Base-by-base conservation (phyloP, 805 yeast genomes). In the Yamadazyma nakazawae region DNA sequence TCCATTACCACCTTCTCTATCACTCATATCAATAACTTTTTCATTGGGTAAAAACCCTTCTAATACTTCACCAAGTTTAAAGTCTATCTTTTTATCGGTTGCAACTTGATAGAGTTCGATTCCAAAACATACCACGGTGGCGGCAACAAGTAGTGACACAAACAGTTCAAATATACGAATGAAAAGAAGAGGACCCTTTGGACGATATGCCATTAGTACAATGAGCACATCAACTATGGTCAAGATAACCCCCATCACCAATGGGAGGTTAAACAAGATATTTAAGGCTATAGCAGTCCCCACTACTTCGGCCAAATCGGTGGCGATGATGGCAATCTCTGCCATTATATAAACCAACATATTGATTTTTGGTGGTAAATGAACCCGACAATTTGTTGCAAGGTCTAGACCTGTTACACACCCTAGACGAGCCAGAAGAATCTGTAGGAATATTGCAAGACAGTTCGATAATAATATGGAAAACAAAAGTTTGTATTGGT, bases 281-380 rank as follows among this genome's bases (percentile, higher is more conserved):
- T 88, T 82, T 43, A 90, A 71, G 0, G 96, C 81, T 40, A 90
- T 87, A 10, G 96, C 96, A 2, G 96, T 85, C 2, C 97, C 97
- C 7, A 90, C 92, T 10, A 90, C 96, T 63, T 90, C 97, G 0
- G 97, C 97, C 56, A 90, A 68, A 62, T 90, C 97, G 0, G 97
- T 90, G 9, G 96, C 96, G 31, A 90, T 84, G 51, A 90, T 90
- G 2, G 96, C 96, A 19, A 88, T 56, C 57, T 90, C 96, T 0
- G 96, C 89, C 55, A 86, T 75, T 1, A 79, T 60, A 60, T 89
- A 90, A 4, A 89, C 67, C 2, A 75, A 52, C 35, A 79, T 53
- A 57, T 88, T 87, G 56, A 86, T 62, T 80, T 85, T 80, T 21
- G 64, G 63, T 0, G 95, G 90, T 26, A 90, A 70, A 58, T 84